Percentiles rank a stretch among this genome's conserved stretches.
phyloP scores from a whole-genome alignment of 2,329 filamentous ascomycete species.

The Trichoderma endophyticum region DNA sequence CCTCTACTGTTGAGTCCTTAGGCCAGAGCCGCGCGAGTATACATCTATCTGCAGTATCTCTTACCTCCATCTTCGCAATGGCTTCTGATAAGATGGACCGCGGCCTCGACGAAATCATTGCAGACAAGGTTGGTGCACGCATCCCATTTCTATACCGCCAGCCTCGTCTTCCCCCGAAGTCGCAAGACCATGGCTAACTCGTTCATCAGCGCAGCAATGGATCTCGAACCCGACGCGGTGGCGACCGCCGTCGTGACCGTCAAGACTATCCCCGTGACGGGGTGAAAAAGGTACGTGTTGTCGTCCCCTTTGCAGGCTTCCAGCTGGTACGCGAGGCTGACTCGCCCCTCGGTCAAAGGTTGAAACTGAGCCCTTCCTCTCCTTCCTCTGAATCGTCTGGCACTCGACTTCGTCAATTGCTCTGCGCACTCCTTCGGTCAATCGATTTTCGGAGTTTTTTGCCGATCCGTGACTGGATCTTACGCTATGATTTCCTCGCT shows the following conservation, averaged over 20 bases:
- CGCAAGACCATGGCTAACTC: constrained; percentile 16
- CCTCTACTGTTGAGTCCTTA: not conserved
- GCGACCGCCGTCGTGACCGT: constrained; percentile 36
- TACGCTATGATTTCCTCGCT: constrained; percentile 35
- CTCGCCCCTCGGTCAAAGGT: constrained; percentile 25
- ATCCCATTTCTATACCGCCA: not conserved
- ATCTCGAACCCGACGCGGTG: constrained; percentile 35
- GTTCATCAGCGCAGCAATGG: constrained; percentile 32
- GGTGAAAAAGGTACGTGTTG: constrained; percentile 73
- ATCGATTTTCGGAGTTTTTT: constrained; percentile 31
- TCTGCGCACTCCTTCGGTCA: constrained; percentile 29
- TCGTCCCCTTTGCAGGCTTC: not conserved
- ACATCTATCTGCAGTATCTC: not conserved
- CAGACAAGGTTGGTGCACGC: constrained; percentile 41
- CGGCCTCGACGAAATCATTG: constrained; percentile 56
- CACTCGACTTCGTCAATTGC: constrained; percentile 30
- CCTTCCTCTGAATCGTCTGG: constrained; percentile 22
- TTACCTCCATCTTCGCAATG: constrained; percentile 28
- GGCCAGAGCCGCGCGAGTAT: not conserved
- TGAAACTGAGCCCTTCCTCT: constrained; percentile 26
- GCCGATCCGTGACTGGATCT: constrained; percentile 30
- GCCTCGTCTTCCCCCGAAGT: not conserved
- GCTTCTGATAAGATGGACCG: constrained; percentile 47
- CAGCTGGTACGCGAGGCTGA: constrained; percentile 19
- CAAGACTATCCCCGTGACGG: constrained; percentile 70